Evolutionary conservation across 371 early-diverging fungal genomes (phyloP).

Genomic region (Rhizopus delemar): DNA sequence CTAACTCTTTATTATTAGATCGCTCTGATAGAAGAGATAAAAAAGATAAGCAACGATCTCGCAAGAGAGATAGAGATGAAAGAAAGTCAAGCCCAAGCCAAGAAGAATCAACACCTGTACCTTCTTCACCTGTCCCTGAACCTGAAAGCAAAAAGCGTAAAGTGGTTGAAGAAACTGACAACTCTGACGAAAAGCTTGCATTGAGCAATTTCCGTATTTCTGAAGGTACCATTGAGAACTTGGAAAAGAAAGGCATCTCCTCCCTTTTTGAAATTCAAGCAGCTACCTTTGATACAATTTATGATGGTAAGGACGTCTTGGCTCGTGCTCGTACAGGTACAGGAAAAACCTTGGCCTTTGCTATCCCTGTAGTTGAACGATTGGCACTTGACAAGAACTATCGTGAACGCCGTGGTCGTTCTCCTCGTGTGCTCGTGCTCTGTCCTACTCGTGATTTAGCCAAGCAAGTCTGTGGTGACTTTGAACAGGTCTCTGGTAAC

Average conservation of each 20-base stretch:
- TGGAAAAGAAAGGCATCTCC: conserved; percentile 71
- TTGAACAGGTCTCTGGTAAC: conserved; percentile 64
- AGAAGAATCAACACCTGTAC: conserved; percentile 6
- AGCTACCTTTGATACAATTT: conserved; percentile 79
- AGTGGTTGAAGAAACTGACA: conserved; percentile 30
- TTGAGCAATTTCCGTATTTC: conserved; percentile 67
- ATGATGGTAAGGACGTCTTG: conserved; percentile 88
- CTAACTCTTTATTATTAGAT: background rate
- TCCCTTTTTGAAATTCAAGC: conserved; percentile 93
- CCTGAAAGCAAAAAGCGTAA: conserved; percentile 32
- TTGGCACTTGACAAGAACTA: conserved; percentile 58
- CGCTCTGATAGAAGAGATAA: conserved; percentile 37
- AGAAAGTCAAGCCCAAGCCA: conserved; percentile 4
- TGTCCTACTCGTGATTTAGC: conserved; percentile 97
- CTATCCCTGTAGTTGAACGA: conserved; percentile 84
- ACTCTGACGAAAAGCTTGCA: conserved; percentile 66
- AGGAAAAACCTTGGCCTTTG: conserved; percentile 92
- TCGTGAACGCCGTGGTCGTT: conserved; percentile 63
- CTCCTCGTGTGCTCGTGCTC: conserved; percentile 83
- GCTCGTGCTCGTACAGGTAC: conserved; percentile 97
- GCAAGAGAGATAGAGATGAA: conserved; percentile 25
- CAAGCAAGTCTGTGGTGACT: conserved; percentile 82
- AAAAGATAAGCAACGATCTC: conserved; percentile 36
- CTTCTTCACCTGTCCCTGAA: background rate
- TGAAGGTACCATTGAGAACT: conserved; percentile 59